Percentiles rank a stretch among this genome's conserved stretches.
These are phyloP conservation scores for Powellomyces hirtus DNA, from an alignment of 192 early-diverging fungal species.

Conservation along the genomic window DNA sequence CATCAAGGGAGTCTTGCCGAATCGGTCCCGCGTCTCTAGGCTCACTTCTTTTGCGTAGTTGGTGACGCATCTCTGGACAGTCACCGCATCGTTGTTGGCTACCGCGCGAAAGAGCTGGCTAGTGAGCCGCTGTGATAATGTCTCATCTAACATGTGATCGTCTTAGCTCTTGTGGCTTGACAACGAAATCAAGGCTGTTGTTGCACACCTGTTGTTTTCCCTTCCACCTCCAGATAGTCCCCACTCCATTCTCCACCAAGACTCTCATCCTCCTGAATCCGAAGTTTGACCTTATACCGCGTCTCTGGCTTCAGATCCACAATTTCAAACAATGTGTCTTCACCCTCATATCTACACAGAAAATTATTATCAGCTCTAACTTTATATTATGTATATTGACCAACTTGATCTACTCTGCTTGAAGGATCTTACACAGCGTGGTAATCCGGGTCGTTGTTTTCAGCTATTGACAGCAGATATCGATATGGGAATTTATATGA, in stretches of 20 bases:
- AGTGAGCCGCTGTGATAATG: conserved; percentile 29
- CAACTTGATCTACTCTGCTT: not conserved
- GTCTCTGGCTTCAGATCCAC: conserved; percentile 46
- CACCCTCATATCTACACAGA: conserved; percentile 49
- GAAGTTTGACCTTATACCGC: conserved; percentile 39
- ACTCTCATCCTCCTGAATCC: conserved; percentile 22
- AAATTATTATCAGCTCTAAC: not conserved
- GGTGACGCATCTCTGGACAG: conserved; percentile 26
- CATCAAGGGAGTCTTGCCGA: conserved; percentile 50
- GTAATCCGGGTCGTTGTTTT: conserved; percentile 36
- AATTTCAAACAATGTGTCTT: conserved; percentile 22
- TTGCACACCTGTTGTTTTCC: conserved; percentile 33
- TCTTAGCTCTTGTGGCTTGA: not conserved
- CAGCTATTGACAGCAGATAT: conserved; percentile 36
- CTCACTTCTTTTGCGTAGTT: conserved; percentile 36
- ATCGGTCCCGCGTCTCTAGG: conserved; percentile 45
- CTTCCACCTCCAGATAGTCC: conserved; percentile 31
- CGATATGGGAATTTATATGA: not conserved
- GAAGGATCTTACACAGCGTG: conserved; percentile 28
- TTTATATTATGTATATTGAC: not conserved
- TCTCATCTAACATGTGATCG: conserved; percentile 37
- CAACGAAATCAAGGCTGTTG: not conserved
- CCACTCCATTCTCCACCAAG: conserved; percentile 29
- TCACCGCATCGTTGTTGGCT: conserved; percentile 31
- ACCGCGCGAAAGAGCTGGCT: conserved; percentile 40